Evolutionary conservation across 345 rosid species (phyloP), one percentile per base, ranked within the genome.

Genomic region (Excoecaria agallocha): DNA sequence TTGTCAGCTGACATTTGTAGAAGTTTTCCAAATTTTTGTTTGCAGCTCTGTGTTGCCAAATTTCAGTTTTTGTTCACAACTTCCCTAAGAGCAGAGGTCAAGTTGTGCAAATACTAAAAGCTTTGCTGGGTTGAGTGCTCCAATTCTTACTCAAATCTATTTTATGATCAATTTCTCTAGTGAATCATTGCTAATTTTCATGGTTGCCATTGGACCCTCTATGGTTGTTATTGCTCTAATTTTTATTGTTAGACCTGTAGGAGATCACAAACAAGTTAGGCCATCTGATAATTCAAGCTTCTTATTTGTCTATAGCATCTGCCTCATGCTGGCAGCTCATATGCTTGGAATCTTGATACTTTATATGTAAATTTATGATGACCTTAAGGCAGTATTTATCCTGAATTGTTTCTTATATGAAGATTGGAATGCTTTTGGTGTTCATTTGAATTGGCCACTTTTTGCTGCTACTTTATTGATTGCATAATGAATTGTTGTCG

Each of bases 61-160:
- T 93, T 93, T 62, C n/a, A n/a, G n/a, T n/a, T n/a, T n/a, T n/a
- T 38, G 98, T 96, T 74, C 95, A 90, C 46, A 96, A 96, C 87
- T 96, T 93, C 72, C 98, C 97, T 3, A 96, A 90, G 80, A 96
- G 93, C 78, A 74, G 98, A 49, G 99, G 98, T 79, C 98, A 96
- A 3, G 91, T 96, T 77, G 98, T 93, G 22, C 97, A 96, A 73
- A 91, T 93, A 72, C 89, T 91, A 82, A 96, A 96, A 74, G 98
- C 16, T 93, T 93, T 83, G 97, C 98, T n/a, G 99, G 99, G 22
- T 83, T 96, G 67, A 87, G 97, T 19, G 99, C 98, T 15, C 97
- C 99, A 15, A 91, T 91, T 68, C 83, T 93, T 85, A 88, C 97
- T 52, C 99, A 91, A 78, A 82, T 93, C 77, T 96, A 90, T 68